Base-by-base conservation (phyloP, 768 basidiomycete genomes). In the Boletus sp. region DNA sequence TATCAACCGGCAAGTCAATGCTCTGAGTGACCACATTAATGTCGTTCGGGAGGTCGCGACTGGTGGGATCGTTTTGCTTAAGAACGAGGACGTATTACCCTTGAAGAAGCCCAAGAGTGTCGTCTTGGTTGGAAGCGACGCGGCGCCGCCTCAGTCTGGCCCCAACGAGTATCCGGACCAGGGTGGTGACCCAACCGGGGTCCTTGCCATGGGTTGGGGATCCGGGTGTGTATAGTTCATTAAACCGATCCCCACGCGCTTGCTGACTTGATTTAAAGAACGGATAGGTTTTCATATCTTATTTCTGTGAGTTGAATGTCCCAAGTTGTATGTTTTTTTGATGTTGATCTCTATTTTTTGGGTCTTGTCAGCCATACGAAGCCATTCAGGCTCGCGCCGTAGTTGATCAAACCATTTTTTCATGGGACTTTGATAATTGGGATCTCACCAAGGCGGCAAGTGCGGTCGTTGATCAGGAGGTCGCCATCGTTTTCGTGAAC, bases 151-250 rank as follows among this genome's bases (percentile, higher is more conserved):
- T 21, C 71, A 61, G 39, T 71, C 76, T 29, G 91, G 91, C 0
- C 87, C 90, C 0, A 93, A 92, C 63, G 78, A 83, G 49, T 90
- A 83, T 49, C 19, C 71, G 8, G 87, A 91, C 58, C 81, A 71
- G 25, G 83, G 79, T 45, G 84, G 85, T 25, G 72, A 75, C 42
- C 70, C 74, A 30, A 81, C 79, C 45, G 92, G 92, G 10, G 77
- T 88, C 17, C 77, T 97, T 21, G 92, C 91, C 8, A 87, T 93
- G 86, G 93, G 93, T 14, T 97, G 94, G 94, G 94, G 92, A 35
- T 88, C 86, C 47, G 92, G 91, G 71, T 77, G 42, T 37, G 72
- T 61, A 14, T 51, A 8, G 1, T 14, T n/a, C 15, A 7, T 47
- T 0, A 9, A 10, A 37, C 17, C 7, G 5, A 15, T 39, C 21